Evolutionary conservation across 2,329 filamentous ascomycete genomes (phyloP), one percentile per base, ranked within the genome.

Genomic region (Cladosporium sp.): DNA sequence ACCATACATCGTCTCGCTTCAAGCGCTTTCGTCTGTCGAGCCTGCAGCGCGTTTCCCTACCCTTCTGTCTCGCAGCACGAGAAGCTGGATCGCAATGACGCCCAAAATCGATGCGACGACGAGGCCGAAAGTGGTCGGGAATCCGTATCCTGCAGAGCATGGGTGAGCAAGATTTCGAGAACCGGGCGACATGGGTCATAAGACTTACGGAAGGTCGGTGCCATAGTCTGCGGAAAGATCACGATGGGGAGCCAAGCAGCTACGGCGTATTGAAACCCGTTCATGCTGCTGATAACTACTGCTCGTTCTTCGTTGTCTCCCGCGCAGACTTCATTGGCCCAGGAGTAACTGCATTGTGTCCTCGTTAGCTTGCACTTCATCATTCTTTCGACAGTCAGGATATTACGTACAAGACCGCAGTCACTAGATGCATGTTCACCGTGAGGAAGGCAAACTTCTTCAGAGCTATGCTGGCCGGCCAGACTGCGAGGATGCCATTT

Each of bases 241-340:
- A 65, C 57, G 14, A 65, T 62, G 2, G 88, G 88, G 43, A 91
- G 73, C 88, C 88, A 91, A 0, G 87, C 86, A 72, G 90, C 87
- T 28, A 91, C 75, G 1, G 89, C 86, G 67, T 90, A 89, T 0
- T 87, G 87, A 78, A 90, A 84, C 72, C 88, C 84, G 65, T 90
- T 90, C 86, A 90, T 90, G 13, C 80, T 78, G 0, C 81, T 88
- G 1, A 88, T 83, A 0, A 90, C 86, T 2, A 91, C 76, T 0
- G 88, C 88, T 11, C 88, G 79, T 75, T 90, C 88, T 73, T 91
- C 88, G 63, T 88, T 86, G 53, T 88, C 81, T 1, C 76, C 76
- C 1, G 81, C 78, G 65, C 83, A 85, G 21, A 85, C 84, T 67
- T 85, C 84, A 59, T 66, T 63, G 8, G 64, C 64, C 64, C 64